These are phyloP conservation scores for Carex cristatella DNA, from an alignment of 176 grass and related monocot genomes.

Conservation along the genomic window DNA sequence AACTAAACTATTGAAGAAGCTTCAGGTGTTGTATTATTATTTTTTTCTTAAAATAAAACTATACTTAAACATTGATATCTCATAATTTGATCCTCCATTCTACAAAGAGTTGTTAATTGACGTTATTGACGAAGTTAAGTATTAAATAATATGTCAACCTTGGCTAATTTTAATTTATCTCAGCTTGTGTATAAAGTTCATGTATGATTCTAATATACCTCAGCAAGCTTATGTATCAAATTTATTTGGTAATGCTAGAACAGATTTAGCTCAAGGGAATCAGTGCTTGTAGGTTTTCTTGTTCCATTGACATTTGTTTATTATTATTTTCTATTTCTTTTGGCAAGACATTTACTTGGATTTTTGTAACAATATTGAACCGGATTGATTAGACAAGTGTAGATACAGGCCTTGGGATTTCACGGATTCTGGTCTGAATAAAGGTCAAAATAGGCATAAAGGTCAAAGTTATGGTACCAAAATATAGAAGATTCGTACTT, in stretches of 20 bases:
- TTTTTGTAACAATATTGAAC: neutral
- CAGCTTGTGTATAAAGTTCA: neutral
- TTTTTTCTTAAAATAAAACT: neutral
- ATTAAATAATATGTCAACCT: neutral
- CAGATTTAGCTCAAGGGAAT: neutral
- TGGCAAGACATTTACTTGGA: neutral
- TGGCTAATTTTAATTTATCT: neutral
- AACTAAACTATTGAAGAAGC: conserved; percentile 68
- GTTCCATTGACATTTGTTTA: neutral
- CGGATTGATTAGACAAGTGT: neutral
- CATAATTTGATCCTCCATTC: neutral
- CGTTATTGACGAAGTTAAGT: neutral
- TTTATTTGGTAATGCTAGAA: neutral
- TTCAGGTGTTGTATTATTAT: neutral
- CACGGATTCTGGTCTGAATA: neutral
- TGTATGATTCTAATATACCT: neutral
- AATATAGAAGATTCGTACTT: too few relatives aligned
- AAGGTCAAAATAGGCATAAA: too few relatives aligned
- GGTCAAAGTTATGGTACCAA: too few relatives aligned
- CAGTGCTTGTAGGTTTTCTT: neutral
- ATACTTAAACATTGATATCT: neutral
- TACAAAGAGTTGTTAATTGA: neutral
- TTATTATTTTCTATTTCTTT: neutral
- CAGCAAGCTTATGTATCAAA: neutral
- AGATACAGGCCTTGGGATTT: neutral